Evolutionary conservation across 2,329 filamentous ascomycete genomes (phyloP).

Genomic region (Talaromyces verruculosus): DNA sequence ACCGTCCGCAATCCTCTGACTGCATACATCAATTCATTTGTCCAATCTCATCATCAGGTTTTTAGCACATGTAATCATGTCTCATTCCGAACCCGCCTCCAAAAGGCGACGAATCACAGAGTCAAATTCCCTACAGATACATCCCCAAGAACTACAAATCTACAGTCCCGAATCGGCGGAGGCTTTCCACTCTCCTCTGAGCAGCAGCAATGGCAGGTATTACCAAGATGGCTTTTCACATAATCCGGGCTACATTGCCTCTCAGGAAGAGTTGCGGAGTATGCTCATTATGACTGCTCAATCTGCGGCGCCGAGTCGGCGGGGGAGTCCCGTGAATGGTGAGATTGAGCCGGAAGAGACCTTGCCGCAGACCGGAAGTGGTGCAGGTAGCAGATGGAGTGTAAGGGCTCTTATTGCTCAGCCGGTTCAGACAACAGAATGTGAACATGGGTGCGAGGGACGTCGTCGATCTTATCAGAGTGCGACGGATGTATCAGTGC

Average conservation of each 20-base stretch:
- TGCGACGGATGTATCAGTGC: not conserved
- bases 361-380: not conserved
- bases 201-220: not conserved
- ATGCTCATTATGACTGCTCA: conserved; percentile 49
- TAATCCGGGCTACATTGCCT: conserved; percentile 47
- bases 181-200: not conserved
- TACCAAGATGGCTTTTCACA: conserved; percentile 32
- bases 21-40: not conserved
- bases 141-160: not conserved
- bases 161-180: not conserved
- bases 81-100: not conserved
- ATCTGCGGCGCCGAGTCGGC: conserved; percentile 45
- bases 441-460: not conserved
- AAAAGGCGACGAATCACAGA: not conserved
- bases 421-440: not conserved
- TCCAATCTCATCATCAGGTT: not conserved
- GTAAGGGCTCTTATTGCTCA: not conserved
- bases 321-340: conserved; percentile 35
- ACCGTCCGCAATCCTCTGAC: not conserved
- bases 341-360: not conserved
- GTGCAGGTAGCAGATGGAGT: not conserved
- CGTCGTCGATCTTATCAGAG: not conserved
- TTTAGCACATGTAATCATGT: not conserved
- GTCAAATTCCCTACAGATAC: not conserved
- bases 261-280: conserved; percentile 47